Evolutionary conservation across 306 rosid genomes (phyloP).

Genomic region (Lathyrus oleraceus): DNA sequence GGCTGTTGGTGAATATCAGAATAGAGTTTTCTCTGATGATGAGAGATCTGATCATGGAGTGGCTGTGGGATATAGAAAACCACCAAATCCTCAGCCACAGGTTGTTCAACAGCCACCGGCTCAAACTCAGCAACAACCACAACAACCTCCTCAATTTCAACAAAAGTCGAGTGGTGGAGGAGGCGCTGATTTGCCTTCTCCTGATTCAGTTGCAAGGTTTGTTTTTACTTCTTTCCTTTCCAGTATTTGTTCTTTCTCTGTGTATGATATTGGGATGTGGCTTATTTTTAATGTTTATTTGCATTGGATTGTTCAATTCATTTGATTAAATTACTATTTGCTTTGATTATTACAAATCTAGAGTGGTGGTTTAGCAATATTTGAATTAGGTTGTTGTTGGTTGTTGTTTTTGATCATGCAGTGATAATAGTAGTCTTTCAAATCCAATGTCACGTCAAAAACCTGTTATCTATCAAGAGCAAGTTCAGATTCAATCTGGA

Average conservation of each 20-base stretch:
- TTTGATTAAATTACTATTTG: neutral
- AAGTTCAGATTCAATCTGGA: constrained; percentile 62
- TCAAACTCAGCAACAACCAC: constrained; percentile 27
- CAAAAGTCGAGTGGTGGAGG: constrained; percentile 62
- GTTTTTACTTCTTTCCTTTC: neutral
- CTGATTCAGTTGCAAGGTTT: constrained; percentile 96
- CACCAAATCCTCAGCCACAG: constrained; percentile 56
- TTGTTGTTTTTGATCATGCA: constrained; percentile 48
- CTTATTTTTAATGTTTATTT: constrained; percentile 7
- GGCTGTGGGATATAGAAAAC: constrained; percentile 56
- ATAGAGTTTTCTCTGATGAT: constrained; percentile 71
- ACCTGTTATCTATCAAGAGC: constrained; percentile 81
- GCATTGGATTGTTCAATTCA: constrained; percentile 6
- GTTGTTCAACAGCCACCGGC: neutral
- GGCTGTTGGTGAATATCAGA: constrained; percentile 53
- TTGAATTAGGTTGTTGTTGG: constrained; percentile 38
- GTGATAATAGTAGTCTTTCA: constrained; percentile 78
- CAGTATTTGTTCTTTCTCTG: neutral
- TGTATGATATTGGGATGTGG: neutral
- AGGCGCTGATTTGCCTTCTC: constrained; percentile 65
- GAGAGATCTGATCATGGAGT: constrained; percentile 92
- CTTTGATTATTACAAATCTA: constrained; percentile 8
- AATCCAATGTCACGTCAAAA: constrained; percentile 64
- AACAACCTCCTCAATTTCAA: constrained; percentile 51
- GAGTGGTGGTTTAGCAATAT: constrained; percentile 14